phyloP scores from a whole-genome alignment of 176 grass and related monocot species.

The Ananas comosus region DNA sequence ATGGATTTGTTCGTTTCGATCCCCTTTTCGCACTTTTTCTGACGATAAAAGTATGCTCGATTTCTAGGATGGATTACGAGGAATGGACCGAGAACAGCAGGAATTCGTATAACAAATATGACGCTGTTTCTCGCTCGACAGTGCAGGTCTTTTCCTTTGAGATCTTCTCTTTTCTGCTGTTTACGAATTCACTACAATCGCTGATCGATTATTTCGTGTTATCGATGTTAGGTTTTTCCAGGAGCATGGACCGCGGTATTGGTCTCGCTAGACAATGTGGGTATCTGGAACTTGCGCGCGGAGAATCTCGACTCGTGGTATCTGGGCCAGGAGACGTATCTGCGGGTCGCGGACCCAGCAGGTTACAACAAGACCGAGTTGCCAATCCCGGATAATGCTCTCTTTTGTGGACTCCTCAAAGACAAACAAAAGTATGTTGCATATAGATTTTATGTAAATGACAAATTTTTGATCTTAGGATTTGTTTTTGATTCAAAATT shows the following conservation, averaged over 20 bases:
- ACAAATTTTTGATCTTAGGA: constrained; percentile 5
- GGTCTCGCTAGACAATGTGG: constrained; percentile 78
- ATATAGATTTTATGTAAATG: not conserved
- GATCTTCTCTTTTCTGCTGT: constrained; percentile 5
- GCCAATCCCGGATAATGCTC: constrained; percentile 50
- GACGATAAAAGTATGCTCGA: constrained; percentile 8
- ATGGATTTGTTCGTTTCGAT: not conserved
- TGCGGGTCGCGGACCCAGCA: constrained; percentile 54
- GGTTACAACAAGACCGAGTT: constrained; percentile 70
- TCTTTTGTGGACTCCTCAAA: constrained; percentile 78
- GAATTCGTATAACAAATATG: constrained; percentile 87
- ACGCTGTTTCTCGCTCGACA: constrained; percentile 77
- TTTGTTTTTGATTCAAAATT: not conserved
- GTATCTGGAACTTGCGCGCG: constrained; percentile 81
- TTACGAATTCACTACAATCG: not conserved
- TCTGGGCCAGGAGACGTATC: constrained; percentile 77
- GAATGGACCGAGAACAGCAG: constrained; percentile 82
- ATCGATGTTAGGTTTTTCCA: constrained; percentile 53
- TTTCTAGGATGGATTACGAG: constrained; percentile 84
- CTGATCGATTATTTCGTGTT: not conserved
- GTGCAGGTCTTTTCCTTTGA: constrained; percentile 47
- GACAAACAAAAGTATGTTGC: constrained; percentile 66
- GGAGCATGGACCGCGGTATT: constrained; percentile 92
- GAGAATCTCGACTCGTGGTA: constrained; percentile 89
- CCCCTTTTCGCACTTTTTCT: not conserved